A percentile compares a stretch with the other conserved stretches of the same genome.
Evolutionary conservation across 2,329 filamentous ascomycete species (phyloP).

Genomic region (Apiospora koreana): DNA sequence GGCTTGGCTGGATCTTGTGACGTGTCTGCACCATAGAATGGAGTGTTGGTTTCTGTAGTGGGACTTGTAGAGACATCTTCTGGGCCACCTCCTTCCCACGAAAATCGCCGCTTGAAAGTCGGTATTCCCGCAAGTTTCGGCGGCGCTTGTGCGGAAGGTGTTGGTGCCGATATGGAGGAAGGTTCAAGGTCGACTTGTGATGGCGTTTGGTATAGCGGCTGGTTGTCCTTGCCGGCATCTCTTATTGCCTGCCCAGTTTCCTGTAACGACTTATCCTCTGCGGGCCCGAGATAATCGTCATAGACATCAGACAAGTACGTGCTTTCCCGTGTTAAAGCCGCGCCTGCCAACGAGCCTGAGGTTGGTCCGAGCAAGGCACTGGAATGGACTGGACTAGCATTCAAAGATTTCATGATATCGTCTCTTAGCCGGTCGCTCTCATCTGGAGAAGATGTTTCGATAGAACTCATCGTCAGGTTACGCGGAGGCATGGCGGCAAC

Average conservation of each 20-base stretch:
- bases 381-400: slow-evolving; percentile 36
- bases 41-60: slow-evolving; percentile 13
- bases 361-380: slow-evolving; percentile 13
- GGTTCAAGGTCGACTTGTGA: background rate
- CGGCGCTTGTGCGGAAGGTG: slow-evolving; percentile 13
- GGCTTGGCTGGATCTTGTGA: background rate
- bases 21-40: background rate
- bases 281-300: slow-evolving; percentile 64
- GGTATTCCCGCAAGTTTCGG: slow-evolving; percentile 13
- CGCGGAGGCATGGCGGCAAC: slow-evolving; percentile 40
- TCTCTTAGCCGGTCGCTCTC: slow-evolving; percentile 73
- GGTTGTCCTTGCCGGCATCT: slow-evolving; percentile 13
- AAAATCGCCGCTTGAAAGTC: slow-evolving; percentile 35
- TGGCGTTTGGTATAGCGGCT: background rate
- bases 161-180: background rate
- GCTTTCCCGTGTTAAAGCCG: slow-evolving; percentile 50
- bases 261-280: slow-evolving; percentile 40
- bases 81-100: slow-evolving; percentile 40
- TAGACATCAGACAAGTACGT: slow-evolving; percentile 67
- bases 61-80: slow-evolving; percentile 24
- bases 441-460: slow-evolving; percentile 54
- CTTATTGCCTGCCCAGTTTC: slow-evolving; percentile 30
- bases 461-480: slow-evolving; percentile 48
- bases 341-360: slow-evolving; percentile 15
- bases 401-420: slow-evolving; percentile 73